Percentiles rank a stretch among this genome's conserved stretches.
These are phyloP conservation scores for Scytalidium sp. DNA, from an alignment of 2,329 filamentous ascomycete species.

Conservation along the genomic window DNA sequence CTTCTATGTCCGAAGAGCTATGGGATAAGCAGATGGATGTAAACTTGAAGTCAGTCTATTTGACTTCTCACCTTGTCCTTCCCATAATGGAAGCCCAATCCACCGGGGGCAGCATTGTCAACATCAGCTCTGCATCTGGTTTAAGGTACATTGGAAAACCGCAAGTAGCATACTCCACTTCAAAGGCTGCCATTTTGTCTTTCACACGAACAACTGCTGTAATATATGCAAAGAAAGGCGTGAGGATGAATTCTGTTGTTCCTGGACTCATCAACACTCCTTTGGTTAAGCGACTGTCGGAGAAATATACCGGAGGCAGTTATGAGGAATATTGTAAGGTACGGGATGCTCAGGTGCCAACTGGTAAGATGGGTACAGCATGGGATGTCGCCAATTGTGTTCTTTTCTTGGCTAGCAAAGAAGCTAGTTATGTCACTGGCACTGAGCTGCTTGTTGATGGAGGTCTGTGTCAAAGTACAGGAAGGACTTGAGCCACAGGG, in stretches of 20 bases:
- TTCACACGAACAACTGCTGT: slow-evolving; percentile 48
- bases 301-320: slow-evolving; percentile 40
- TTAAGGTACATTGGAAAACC: slow-evolving; percentile 48
- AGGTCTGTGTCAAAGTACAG: slow-evolving; percentile 26
- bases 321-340: slow-evolving; percentile 48
- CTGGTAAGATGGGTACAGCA: slow-evolving; percentile 56
- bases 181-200: slow-evolving; percentile 49
- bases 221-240: slow-evolving; percentile 43
- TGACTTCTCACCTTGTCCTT: slow-evolving; percentile 49
- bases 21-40: slow-evolving; percentile 53
- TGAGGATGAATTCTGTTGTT: slow-evolving; percentile 53
- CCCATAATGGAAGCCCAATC: slow-evolving; percentile 51
- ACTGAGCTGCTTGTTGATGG: slow-evolving; percentile 49
- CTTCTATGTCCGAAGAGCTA: slow-evolving; percentile 40
- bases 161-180: slow-evolving; percentile 51
- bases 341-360: slow-evolving; percentile 54
- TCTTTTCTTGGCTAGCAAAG: slow-evolving; percentile 52
- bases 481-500: neutral
- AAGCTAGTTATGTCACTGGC: slow-evolving; percentile 57
- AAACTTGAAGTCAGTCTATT: slow-evolving; percentile 54
- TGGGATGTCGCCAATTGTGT: slow-evolving; percentile 58
- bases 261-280: slow-evolving; percentile 57
- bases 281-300: slow-evolving; percentile 41
- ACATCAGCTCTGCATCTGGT: slow-evolving; percentile 48
- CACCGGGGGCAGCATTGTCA: slow-evolving; percentile 41